Conservation (phyloP, 768 basidiomycete genomes). For the Lanmaoa pseudosensibilis region DNA sequence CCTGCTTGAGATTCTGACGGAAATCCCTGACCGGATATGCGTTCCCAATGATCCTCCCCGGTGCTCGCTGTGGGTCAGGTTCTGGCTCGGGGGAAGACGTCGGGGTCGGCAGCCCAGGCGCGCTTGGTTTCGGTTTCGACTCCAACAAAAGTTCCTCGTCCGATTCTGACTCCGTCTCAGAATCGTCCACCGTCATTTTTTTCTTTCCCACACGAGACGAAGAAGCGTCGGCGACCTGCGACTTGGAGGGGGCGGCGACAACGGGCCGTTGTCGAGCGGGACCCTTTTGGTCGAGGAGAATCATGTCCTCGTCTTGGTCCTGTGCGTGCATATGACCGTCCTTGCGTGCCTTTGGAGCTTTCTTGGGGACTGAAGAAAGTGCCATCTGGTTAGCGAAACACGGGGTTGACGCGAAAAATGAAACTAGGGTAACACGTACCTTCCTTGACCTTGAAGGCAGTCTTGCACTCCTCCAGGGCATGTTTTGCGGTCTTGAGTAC, state of each 20-base stretch:
- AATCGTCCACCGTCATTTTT: constrained; percentile 34
- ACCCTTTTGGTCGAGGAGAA: constrained; percentile 49
- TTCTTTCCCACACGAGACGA: constrained; percentile 10
- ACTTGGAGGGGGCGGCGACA: constrained; percentile 5
- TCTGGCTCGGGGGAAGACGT: constrained; percentile 47
- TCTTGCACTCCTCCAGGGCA: constrained; percentile 60
- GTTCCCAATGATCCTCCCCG: constrained; percentile 74
- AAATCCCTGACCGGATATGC: constrained; percentile 79
- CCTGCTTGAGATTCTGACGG: constrained; percentile 61
- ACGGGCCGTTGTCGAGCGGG: constrained; percentile 20
- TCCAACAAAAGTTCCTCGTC: constrained; percentile 34
- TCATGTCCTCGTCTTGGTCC: constrained; percentile 60
- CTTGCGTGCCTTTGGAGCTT: constrained; percentile 52
- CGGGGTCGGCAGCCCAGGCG: constrained; percentile 49
- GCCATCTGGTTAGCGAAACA: neutral
- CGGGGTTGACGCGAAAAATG: neutral
- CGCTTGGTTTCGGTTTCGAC: constrained; percentile 11
- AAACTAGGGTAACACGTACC: constrained; percentile 41
- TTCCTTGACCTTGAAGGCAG: constrained; percentile 73
- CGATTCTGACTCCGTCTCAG: constrained; percentile 56
- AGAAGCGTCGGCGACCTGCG: constrained; percentile 5
- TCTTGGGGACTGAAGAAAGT: constrained; percentile 57
- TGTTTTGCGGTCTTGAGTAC: constrained; percentile 60
- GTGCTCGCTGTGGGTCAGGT: constrained; percentile 53
- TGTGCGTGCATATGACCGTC: constrained; percentile 61